A percentile compares a stretch with the other conserved stretches of the same genome.
Evolutionary conservation across 768 basidiomycete species (phyloP).

Genomic region (Mycena indigotica): DNA sequence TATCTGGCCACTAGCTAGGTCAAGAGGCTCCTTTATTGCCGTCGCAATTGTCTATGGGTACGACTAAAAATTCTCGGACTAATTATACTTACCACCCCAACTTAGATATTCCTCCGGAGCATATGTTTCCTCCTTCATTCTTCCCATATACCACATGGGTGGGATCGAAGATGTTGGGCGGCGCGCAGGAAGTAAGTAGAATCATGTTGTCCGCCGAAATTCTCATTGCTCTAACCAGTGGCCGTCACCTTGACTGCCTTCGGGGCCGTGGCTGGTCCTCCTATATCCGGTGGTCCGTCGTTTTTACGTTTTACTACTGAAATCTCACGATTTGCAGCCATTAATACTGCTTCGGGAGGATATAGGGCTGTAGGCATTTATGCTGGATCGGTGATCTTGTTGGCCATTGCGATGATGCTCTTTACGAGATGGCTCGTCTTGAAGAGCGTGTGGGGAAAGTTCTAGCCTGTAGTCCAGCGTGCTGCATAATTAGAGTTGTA

Average conservation of each 20-base stretch:
- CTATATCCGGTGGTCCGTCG: slow-evolving; percentile 81
- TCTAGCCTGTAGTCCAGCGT: too few relatives aligned
- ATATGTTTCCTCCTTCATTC: slow-evolving; percentile 57
- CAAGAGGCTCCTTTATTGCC: slow-evolving; percentile 48
- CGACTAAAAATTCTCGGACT: slow-evolving; percentile 1
- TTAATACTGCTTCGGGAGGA: slow-evolving; percentile 52
- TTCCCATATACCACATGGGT: slow-evolving; percentile 65
- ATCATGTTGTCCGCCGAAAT: too few relatives aligned
- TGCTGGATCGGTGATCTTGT: slow-evolving; percentile 41
- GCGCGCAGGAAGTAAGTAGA: slow-evolving; percentile 63
- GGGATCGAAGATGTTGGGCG: slow-evolving; percentile 62
- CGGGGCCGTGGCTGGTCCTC: slow-evolving; percentile 69
- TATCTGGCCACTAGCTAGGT: slow-evolving; percentile 67
- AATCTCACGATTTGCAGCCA: too few relatives aligned
- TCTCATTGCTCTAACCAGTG: too few relatives aligned
- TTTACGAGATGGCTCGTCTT: slow-evolving; percentile 43
- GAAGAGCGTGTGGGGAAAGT: slow-evolving; percentile 42
- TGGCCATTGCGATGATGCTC: slow-evolving; percentile 45
- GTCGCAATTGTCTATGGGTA: slow-evolving; percentile 69
- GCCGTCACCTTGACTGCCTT: slow-evolving; percentile 61
- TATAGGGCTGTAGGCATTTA: slow-evolving; percentile 59
- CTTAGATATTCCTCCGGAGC: slow-evolving; percentile 64
- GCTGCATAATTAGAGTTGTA: too few relatives aligned
- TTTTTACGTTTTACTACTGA: too few relatives aligned
- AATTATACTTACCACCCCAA: not conserved